These are phyloP conservation scores for Sclerotinia minor DNA, from an alignment of 2,329 filamentous ascomycete genomes.

Conservation along the genomic window DNA sequence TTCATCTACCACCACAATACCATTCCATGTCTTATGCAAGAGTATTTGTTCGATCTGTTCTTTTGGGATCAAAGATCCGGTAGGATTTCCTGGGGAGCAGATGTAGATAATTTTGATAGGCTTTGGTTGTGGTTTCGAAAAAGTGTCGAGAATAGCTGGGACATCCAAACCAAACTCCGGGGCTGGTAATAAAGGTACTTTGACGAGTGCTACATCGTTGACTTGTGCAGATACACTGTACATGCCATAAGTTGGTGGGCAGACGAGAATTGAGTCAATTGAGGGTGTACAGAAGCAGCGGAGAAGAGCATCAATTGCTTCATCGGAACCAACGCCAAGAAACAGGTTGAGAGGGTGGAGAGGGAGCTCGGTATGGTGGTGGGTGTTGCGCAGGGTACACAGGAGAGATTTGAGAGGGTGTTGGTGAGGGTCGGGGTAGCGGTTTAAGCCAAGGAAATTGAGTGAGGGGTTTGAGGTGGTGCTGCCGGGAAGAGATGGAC, in stretches of 20 bases:
- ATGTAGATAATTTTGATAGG: conserved; percentile 87
- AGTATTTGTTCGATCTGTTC: conserved; percentile 72
- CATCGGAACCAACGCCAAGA: conserved; percentile 92
- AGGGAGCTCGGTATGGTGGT: conserved; percentile 71
- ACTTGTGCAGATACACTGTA: conserved; percentile 92
- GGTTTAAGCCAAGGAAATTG: conserved; percentile 80
- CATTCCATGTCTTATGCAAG: conserved; percentile 90
- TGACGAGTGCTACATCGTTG: conserved; percentile 85
- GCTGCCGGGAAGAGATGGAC: conserved; percentile 65
- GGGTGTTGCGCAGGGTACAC: conserved; percentile 83
- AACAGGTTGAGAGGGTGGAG: conserved; percentile 84
- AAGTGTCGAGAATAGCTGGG: conserved; percentile 62
- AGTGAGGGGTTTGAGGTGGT: conserved; percentile 54
- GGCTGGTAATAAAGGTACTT: conserved; percentile 74
- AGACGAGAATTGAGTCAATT: conserved; percentile 86
- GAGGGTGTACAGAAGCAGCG: conserved; percentile 90
- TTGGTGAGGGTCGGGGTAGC: conserved; percentile 97
- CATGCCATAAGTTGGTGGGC: conserved; percentile 98
- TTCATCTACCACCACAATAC: conserved; percentile 89
- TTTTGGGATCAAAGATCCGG: conserved; percentile 75
- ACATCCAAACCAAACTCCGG: conserved; percentile 75
- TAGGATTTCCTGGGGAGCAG: conserved; percentile 94
- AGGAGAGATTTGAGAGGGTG: conserved; percentile 79
- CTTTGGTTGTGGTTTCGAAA: conserved; percentile 58
- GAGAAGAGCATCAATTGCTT: conserved; percentile 92